Base-by-base conservation (phyloP, 73 alveolate species). In the Breviolum minutum region DNA sequence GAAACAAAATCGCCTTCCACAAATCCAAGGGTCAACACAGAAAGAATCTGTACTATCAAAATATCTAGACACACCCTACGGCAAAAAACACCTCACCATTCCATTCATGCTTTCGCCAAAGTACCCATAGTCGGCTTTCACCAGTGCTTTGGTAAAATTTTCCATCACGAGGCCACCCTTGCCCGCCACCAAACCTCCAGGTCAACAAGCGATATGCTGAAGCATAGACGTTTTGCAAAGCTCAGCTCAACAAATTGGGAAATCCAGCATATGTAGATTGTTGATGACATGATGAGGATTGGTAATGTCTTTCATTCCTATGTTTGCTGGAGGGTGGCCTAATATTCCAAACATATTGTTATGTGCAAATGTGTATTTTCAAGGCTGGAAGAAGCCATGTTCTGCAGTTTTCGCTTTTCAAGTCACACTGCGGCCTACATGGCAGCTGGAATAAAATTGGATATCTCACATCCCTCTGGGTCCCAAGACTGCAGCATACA, bases 111-210 rank as follows among this genome's bases (percentile, higher is more conserved):
- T 77, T 60, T 62, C 27, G 63, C 88, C 88, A 80, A 48, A 27
- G 17, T 6, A 29, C 92, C 92, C 92, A 83, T 86, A 63, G 94
- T 86, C 79, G 26, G 61, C 64, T 22, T 86, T 5, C 81, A 86
- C 94, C 94, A 86, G 22, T 0, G 94, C 94, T 63, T 61, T 86
- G 64, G 94, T 26, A 63, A 86, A 86, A 29, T 86, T 61, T 27
- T 86, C 80, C 94, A 86, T 86, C 32, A 27, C 94, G 5, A 61
- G 32, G 63, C 80, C 79, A 12, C 80, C 94, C 81, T 86, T 86
- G 64, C 94, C 94, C 2, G 94, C 79, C 30, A 86, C 94, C 63
- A 86, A 63, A 14, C 94, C 94, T 86, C 61, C 26, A 16, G 48
- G 20, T 16, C 48, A 48, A 14, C 2, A 8, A 71, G 14, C 26